These are phyloP conservation scores for Cyathus striatus DNA, from an alignment of 768 basidiomycete species.

Conservation along the genomic window DNA sequence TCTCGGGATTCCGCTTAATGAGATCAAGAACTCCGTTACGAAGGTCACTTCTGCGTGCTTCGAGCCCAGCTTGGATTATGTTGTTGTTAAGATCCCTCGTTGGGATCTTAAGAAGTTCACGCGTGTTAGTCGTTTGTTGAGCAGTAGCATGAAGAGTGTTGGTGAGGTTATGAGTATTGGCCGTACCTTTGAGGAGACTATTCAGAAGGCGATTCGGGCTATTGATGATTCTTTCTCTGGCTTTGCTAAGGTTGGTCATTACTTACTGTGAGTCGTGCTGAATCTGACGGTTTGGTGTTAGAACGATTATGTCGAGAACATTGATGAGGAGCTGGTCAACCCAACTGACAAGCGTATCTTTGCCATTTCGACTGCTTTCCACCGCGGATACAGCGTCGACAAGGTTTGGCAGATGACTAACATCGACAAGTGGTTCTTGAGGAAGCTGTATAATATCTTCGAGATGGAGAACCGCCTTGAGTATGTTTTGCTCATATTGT, in stretches of 20 bases:
- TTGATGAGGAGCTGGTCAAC: conserved; percentile 90
- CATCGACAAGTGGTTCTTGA: conserved; percentile 99
- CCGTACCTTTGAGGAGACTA: conserved; percentile 95
- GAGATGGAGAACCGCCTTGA: conserved; percentile 72
- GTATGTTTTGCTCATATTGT: conserved; percentile 40
- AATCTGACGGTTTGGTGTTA: too few species aligned
- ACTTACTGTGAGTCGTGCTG: too few species aligned
- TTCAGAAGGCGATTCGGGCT: conserved; percentile 95
- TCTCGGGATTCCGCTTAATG: conserved; percentile 96
- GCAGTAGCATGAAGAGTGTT: conserved; percentile 98
- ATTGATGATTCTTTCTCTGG: too few species aligned
- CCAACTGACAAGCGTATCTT: conserved; percentile 98
- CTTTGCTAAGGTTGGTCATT: too few species aligned
- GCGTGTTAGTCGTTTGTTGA: conserved; percentile 85
- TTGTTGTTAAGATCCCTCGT: conserved; percentile 97
- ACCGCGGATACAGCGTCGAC: conserved; percentile 89
- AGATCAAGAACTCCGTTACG: conserved; percentile 97
- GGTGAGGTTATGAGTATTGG: conserved; percentile 99
- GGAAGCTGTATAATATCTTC: conserved; percentile 78
- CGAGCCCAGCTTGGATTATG: conserved; percentile 95
- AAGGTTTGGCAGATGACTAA: conserved; percentile 98
- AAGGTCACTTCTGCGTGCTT: conserved; percentile 97
- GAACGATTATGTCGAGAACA: too few species aligned
- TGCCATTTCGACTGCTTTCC: conserved; percentile 91
- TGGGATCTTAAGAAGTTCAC: conserved; percentile 99